Evolutionary conservation across 805 yeast species (phyloP), one percentile per base, ranked within the genome.

Genomic region (Allodekkera sacchari): DNA sequence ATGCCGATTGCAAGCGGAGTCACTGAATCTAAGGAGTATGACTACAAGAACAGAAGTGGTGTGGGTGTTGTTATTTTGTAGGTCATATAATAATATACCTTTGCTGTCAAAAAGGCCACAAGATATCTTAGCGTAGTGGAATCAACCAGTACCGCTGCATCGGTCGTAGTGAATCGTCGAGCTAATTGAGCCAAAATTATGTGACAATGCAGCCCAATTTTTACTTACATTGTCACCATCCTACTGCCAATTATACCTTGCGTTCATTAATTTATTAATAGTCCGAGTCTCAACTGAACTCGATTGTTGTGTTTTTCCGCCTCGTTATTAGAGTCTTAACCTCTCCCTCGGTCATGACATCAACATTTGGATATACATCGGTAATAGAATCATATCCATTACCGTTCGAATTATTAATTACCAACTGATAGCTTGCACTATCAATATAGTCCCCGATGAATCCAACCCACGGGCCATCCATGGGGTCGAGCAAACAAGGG

Each of bases 21-120:
- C 17, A 57, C 64, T 8, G 63, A 69, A 28, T 59, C 68, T 3
- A 72, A 74, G 29, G 68, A 68, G 32, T 62, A 72, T 21, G 74
- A 72, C 31, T 51, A 59, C 11, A 69, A 68, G 17, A 61, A 60
- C 28, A 66, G 78, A 31, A 85, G 95, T 57, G 94, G 88, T 7
- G 71, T 92, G 22, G 98, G 96, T 42, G 89, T 83, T 16, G 94
- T 92, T 6, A 71, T 92, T 76, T 67, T 89, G 26, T 87, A 53
- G 45, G 20, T 9, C 7, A 15, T 7, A 13, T 14, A 11, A 24
- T 22, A n/a, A n/a, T n/a, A n/a, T n/a, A n/a, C n/a, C n/a, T n/a
- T n/a, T n/a, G n/a, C n/a, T n/a, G n/a, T n/a, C n/a, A n/a, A n/a
- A n/a, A n/a, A n/a, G n/a, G n/a, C n/a, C n/a, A n/a, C n/a, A n/a